Conservation (phyloP, 169 alveolate genomes). For the Eimeria tenella region DNA sequence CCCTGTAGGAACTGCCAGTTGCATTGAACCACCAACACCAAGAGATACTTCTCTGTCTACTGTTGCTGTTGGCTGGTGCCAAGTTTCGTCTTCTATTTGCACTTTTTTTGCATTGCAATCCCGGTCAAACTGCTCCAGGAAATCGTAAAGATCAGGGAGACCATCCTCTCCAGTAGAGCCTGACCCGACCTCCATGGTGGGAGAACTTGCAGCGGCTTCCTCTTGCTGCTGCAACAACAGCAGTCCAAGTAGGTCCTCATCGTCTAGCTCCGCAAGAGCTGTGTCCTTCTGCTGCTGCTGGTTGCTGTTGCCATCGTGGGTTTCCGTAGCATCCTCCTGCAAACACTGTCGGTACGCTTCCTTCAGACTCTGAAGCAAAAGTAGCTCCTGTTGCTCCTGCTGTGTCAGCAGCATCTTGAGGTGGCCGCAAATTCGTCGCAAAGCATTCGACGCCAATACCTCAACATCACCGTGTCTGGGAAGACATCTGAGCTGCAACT, state of each 20-base stretch:
- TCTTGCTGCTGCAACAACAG: slow-evolving; percentile 56
- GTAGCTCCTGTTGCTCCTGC: slow-evolving; percentile 71
- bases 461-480: slow-evolving; percentile 55
- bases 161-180: slow-evolving; percentile 11
- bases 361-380: slow-evolving; percentile 48
- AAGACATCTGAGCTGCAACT: slow-evolving; percentile 67
- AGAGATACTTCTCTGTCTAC: slow-evolving; percentile 27
- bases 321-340: slow-evolving; percentile 32
- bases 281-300: slow-evolving; percentile 56
- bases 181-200: background rate
- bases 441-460: slow-evolving; percentile 36
- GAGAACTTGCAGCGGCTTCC: slow-evolving; percentile 50
- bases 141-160: slow-evolving; percentile 11
- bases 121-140: slow-evolving; percentile 38
- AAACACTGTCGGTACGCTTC: slow-evolving; percentile 53
- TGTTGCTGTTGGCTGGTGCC: slow-evolving; percentile 41
- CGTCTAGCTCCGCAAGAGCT: slow-evolving; percentile 51
- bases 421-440: slow-evolving; percentile 49
- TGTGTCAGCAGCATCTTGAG: slow-evolving; percentile 51
- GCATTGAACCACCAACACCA: slow-evolving; percentile 36
- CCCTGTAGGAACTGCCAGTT: slow-evolving; percentile 23
- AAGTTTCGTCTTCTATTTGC: slow-evolving; percentile 48
- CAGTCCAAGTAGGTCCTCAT: slow-evolving; percentile 41
- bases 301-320: background rate
- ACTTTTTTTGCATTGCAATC: slow-evolving; percentile 24